Evolutionary conservation across 768 basidiomycete species (phyloP).

Genomic region (Tricholoma furcatifolium): DNA sequence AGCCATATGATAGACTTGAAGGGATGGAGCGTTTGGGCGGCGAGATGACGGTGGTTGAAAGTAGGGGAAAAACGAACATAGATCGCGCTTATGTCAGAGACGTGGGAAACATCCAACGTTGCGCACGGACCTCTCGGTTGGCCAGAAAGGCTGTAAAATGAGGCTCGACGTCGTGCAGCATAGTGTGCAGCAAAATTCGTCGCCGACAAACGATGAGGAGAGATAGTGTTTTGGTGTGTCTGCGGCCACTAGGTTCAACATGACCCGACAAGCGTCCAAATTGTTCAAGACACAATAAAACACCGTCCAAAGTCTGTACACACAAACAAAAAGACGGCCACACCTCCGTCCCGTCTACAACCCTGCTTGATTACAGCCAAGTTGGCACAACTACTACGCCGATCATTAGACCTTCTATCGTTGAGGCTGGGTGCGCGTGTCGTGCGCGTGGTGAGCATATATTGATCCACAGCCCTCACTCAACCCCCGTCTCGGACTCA

Average conservation of each 20-base stretch:
- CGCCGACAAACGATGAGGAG: slow-evolving; percentile 27
- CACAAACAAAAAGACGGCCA: slow-evolving; percentile 39
- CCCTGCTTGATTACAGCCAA: not conserved
- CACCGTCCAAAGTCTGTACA: slow-evolving; percentile 53
- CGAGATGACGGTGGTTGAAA: slow-evolving; percentile 45
- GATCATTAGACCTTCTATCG: not conserved
- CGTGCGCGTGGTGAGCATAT: too few relatives aligned
- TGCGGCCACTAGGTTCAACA: slow-evolving; percentile 56
- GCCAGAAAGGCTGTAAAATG: slow-evolving; percentile 16
- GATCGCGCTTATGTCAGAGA: slow-evolving; percentile 51
- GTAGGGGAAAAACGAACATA: slow-evolving; percentile 41
- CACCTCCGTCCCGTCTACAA: not conserved
- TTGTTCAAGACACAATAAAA: slow-evolving; percentile 74
- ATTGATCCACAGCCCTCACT: too few relatives aligned
- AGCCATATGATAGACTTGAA: slow-evolving; percentile 37
- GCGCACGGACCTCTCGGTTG: slow-evolving; percentile 56
- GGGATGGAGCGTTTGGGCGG: slow-evolving; percentile 32
- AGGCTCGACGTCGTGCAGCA: slow-evolving; percentile 19
- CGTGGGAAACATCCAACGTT: slow-evolving; percentile 53
- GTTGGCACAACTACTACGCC: not conserved
- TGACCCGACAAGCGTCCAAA: slow-evolving; percentile 69
- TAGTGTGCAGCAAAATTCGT: slow-evolving; percentile 5
- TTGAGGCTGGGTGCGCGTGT: too few relatives aligned
- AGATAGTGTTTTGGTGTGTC: slow-evolving; percentile 49
- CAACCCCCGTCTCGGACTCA: too few relatives aligned